Evolutionary conservation across 345 rosid species (phyloP).

Genomic region (Diplotaxis tenuifolia): DNA sequence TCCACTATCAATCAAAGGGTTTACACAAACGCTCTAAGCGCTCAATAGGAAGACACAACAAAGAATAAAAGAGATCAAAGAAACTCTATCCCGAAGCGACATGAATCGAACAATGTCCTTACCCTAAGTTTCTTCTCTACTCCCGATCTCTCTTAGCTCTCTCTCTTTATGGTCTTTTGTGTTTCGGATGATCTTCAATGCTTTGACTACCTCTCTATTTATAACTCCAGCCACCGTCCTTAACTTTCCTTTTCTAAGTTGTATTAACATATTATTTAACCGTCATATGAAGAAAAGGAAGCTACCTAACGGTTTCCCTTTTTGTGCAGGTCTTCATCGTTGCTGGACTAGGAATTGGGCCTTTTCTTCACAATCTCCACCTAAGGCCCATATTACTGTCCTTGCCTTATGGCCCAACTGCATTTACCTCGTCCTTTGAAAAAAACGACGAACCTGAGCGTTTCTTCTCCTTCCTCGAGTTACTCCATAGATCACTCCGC

Average conservation of each 20-base stretch:
- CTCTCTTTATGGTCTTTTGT: not conserved
- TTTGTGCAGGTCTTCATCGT: not conserved
- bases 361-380: too few relatives aligned
- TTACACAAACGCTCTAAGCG: too few relatives aligned
- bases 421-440: not conserved
- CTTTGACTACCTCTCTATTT: not conserved
- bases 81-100: too few relatives aligned
- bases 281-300: not conserved
- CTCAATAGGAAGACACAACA: too few relatives aligned
- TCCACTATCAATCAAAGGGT: too few relatives aligned
- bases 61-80: too few relatives aligned
- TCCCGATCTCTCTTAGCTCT: too few relatives aligned
- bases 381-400: not conserved
- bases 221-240: not conserved
- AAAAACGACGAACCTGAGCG: not conserved
- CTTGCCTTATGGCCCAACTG: not conserved
- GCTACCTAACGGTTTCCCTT: not conserved
- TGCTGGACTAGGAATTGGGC: not conserved
- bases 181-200: not conserved
- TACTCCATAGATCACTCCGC: not conserved
- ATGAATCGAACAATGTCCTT: too few relatives aligned
- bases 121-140: too few relatives aligned
- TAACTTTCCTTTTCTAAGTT: not conserved
- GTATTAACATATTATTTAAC: not conserved
- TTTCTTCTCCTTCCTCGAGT: not conserved